These are phyloP conservation scores for Leishmania braziliensis DNA, from an alignment of 208 protist genomes.

Conservation along the genomic window DNA sequence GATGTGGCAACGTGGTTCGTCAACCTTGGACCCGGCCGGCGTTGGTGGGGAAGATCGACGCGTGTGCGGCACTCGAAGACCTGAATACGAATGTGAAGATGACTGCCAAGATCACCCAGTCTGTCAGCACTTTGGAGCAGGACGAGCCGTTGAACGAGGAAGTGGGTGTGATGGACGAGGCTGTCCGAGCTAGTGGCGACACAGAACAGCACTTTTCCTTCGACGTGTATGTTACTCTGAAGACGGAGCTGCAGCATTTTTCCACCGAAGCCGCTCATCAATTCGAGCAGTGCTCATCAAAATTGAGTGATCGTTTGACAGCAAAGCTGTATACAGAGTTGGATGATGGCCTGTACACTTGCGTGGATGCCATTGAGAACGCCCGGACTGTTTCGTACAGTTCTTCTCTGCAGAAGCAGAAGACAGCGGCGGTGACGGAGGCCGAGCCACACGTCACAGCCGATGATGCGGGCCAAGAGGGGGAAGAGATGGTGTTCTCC, in stretches of 20 bases:
- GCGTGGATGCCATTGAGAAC: not conserved
- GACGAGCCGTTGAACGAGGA: not conserved
- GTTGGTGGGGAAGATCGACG: not conserved
- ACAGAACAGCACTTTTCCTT: not conserved
- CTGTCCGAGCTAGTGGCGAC: not conserved
- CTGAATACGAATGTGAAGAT: not conserved
- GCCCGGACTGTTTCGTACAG: too few species aligned
- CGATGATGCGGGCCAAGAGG: not conserved
- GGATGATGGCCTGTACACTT: not conserved
- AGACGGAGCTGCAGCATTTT: not conserved
- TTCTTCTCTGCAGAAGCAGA: too few species aligned
- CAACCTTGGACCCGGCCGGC: not conserved
- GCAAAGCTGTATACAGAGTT: not conserved
- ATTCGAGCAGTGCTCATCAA: not conserved
- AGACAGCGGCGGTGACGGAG: not conserved
- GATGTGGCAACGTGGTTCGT: not conserved
- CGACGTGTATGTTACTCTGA: not conserved
- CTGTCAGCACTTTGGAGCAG: not conserved
- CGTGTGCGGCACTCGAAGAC: not conserved
- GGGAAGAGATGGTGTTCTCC: conserved; percentile 1
- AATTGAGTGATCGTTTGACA: not conserved
- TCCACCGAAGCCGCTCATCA: not conserved
- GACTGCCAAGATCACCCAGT: not conserved
- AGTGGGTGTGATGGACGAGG: not conserved
- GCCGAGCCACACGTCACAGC: not conserved